Base-by-base conservation (phyloP, 371 early-diverging fungal genomes). In the Smittium mucronatum region DNA sequence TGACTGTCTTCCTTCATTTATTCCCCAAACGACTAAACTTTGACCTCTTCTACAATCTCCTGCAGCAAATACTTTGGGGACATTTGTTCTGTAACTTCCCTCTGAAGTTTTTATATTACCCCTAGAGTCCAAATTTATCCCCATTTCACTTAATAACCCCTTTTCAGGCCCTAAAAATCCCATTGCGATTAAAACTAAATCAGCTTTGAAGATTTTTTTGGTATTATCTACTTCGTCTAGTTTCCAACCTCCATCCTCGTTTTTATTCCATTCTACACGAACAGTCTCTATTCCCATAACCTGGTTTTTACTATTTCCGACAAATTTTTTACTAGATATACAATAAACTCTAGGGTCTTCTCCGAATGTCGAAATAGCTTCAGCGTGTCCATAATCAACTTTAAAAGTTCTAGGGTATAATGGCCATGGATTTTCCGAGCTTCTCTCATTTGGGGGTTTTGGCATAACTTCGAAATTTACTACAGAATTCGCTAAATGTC, bases 1-100 rank as follows among this genome's bases (percentile, higher is more conserved):
- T 66, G 92, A 91, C 80, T 90, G 88, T 36, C 98, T 87, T 59
- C 98, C 98, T 82, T 97, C 98, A 75, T 93, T 93, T 78, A 97
- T 95, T 75, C 91, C 96, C 94, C 94, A 94, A 32, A 97, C 98
- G 72, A 97, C 90, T 70, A 97, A 78, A 26, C 88, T 88, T 81
- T 94, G 94, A 33, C 98, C 98, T 36, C 96, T 87, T 59, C 96
- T 88, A 78, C 95, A 95, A 82, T 97, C 98, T 71, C 97, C 97
- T 5, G 95, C 95, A 29, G 95, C 95, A 79, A 88, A 97, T 57
- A 95, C 93, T 65, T 89, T 87, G 34, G 83, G 76, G 34, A 89
- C 85, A 34, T 84, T 82, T 5, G 95, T 96, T 58, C 77, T 73
- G 76, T 93, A 96, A n/a, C 71, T 70, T 72, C 85, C 87, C 75